Evolutionary conservation across 306 rosid genomes (phyloP), one percentile per base, ranked within the genome.

Genomic region (Amphicarpaea edgeworthii): DNA sequence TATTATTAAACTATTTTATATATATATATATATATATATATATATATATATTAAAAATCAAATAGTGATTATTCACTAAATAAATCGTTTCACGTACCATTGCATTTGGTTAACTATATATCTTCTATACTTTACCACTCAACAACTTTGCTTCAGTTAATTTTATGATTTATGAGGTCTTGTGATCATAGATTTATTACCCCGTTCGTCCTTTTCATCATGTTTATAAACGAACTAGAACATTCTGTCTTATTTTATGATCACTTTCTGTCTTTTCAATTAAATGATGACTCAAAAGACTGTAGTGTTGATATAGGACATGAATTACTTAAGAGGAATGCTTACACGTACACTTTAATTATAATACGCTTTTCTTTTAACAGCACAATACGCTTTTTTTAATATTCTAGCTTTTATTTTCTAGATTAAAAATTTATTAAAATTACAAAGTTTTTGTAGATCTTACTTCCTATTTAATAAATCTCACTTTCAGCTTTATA

Each of bases 231-330:
- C 1, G 53, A 21, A 62, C 70, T 53, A 1, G 63, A 53, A 76
- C 41, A 60, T 53, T 76, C 67, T 57, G 46, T 54, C 78, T 70
- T 60, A 23, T 69, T 53, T 34, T 19, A 49, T 7, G 24, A 42
- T 21, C 57, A 32, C 68, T 41, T 70, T 77, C 47, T 19, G 57
- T 21, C 54, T 21, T 47, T 58, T 38, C 37, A 26, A 45, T 58
- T 59, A 23, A 77, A 70, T 46, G 71, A 59, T 23, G 43, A 5
- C 77, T 14, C 59, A 16, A 11, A 21, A 7, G 15, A 26, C 19
- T 42, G 15, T 34, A 3, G 15, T 11, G 1, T 47, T 10, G 7
- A 60, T 46, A 60, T 21, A 37, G 23, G 54, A 66, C 47, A 12
- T 67, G n/a, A 14, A 34, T 42, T 66, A 53, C 58, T 55, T 12